Base-by-base conservation (phyloP, 768 basidiomycete genomes). In the Lactarius vividus region DNA sequence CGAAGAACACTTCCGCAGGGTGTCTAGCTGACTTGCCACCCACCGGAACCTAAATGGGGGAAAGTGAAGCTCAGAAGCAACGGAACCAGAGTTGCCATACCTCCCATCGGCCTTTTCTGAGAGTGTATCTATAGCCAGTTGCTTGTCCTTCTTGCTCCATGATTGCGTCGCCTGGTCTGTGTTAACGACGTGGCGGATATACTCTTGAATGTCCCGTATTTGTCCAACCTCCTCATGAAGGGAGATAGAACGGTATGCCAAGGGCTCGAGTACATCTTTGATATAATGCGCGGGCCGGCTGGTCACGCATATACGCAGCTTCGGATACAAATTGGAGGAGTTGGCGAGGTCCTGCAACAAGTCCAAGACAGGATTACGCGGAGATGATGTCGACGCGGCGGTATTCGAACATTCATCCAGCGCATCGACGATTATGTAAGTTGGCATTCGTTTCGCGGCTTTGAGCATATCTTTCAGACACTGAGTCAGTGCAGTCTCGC, bases 261-360 rank as follows among this genome's bases (percentile, higher is more conserved):
- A 42, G 13, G 31, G 29, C 11, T 33, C 57, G 15, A 64, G 58
- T 13, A 44, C 39, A 26, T 11, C 29, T 8, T 44, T 42, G n/a
- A 64, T 64, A n/a, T 59, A 57, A 16, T 23, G n/a, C 28, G 59
- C 63, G 13, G 63, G 63, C 18, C 63, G 63, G 23, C 63, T 59
- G 3, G 63, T 64, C 29, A 55, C 63, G 4, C 63, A 64, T 42
- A 64, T 59, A 33, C 23, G 63, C 6, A 64, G 49, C 46, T 59
- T 59, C 3, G 46, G 52, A 23, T 52, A 52, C 49, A 52, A 15
- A 31, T 42, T 49, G 16, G 20, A 37, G 10, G 52, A 39, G 7
- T 16, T 29, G 29, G 40, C 57, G 23, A 64, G 52, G 7, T 64
- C 63, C 8, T 54, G 26, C 23, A 64, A n/a, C 4, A 64, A n/a